Conservation (phyloP, 371 early-diverging fungal species). For the Rhizopus stolonifer region DNA sequence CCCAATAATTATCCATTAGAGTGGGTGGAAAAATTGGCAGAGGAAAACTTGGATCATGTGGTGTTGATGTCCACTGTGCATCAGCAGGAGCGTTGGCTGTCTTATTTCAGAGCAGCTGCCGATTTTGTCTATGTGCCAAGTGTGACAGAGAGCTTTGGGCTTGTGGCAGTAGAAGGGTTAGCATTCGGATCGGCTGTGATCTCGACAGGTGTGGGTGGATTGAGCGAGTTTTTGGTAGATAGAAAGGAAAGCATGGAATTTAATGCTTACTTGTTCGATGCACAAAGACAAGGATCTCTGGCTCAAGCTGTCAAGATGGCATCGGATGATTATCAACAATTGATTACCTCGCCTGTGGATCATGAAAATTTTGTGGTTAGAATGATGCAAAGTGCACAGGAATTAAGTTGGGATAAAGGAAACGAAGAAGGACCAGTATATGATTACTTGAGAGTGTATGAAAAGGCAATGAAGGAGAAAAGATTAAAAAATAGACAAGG, state of each 20-base stretch:
- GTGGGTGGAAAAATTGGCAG: constrained; percentile 40
- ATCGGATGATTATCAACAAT: constrained; percentile 34
- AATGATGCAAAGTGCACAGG: constrained; percentile 46
- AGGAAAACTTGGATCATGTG: constrained; percentile 45
- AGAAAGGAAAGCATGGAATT: constrained; percentile 24
- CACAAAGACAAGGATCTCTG: constrained; percentile 16
- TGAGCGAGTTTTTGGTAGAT: constrained; percentile 58
- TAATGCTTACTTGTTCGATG: constrained; percentile 61
- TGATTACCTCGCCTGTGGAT: constrained; percentile 20
- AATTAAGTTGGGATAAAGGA: constrained; percentile 50
- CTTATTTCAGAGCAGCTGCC: constrained; percentile 59
- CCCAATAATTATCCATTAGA: constrained; percentile 57
- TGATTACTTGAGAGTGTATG: constrained; percentile 49
- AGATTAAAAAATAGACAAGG: neutral
- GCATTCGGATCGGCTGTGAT: constrained; percentile 63
- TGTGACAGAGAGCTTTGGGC: constrained; percentile 60
- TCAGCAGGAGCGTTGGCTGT: constrained; percentile 51
- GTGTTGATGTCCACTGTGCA: constrained; percentile 40
- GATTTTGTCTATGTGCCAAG: constrained; percentile 65
- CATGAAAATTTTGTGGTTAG: constrained; percentile 46
- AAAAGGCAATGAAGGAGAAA: constrained; percentile 20
- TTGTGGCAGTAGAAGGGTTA: constrained; percentile 65
- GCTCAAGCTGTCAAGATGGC: constrained; percentile 50
- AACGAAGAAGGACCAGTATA: constrained; percentile 43
- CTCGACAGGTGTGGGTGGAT: constrained; percentile 57